Evolutionary conservation across 2,329 filamentous ascomycete genomes (phyloP).

Genomic region (Aspergillus pseudotamarii): DNA sequence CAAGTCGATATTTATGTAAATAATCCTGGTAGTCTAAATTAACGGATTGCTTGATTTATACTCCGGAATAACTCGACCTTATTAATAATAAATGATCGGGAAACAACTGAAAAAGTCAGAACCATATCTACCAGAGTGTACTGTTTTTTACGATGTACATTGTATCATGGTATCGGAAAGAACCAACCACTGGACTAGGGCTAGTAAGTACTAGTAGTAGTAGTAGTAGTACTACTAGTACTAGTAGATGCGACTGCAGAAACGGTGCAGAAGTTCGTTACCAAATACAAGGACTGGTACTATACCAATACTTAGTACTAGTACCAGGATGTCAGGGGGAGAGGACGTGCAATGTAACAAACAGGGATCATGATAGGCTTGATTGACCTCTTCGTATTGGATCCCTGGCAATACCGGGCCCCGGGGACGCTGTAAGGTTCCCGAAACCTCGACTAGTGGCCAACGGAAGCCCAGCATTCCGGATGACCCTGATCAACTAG

Average conservation of each 20-base stretch:
- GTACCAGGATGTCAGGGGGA: background rate
- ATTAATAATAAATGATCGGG: too few species aligned
- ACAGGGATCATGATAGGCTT: background rate
- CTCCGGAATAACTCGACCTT: too few species aligned
- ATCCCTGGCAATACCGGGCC: background rate
- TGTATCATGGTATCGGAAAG: background rate
- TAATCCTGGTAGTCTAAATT: too few species aligned
- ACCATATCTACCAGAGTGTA: background rate
- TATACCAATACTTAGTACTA: background rate
- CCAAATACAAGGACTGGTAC: background rate
- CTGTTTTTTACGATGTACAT: constrained; percentile 1
- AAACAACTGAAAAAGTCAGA: background rate
- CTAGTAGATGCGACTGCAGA: too few species aligned
- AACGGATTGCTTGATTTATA: too few species aligned
- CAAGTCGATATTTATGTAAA: background rate
- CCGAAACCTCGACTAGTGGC: background rate
- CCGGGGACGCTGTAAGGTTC: background rate
- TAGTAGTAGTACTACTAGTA: background rate
- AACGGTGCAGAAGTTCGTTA: background rate
- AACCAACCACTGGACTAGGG: background rate
- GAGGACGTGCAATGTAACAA: too few species aligned
- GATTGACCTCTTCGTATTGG: background rate
- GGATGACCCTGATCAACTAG: background rate
- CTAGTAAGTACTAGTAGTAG: background rate
- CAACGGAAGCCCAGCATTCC: background rate